phyloP scores from a whole-genome alignment of 139 green algal genomes.

The Ulvella scutata region DNA sequence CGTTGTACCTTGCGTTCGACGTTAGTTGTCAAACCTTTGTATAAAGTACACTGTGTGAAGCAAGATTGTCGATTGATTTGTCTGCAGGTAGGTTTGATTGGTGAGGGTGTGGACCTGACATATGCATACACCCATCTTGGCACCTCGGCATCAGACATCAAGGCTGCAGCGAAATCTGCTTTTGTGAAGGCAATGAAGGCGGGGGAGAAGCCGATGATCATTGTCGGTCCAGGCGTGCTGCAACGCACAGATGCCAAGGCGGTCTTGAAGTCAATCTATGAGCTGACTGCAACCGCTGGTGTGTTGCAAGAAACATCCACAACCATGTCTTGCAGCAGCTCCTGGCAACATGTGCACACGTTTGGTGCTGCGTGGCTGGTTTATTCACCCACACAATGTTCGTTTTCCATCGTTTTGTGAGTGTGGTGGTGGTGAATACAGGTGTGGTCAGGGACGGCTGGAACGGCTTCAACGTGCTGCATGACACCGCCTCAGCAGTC shows the following conservation, averaged over 20 bases:
- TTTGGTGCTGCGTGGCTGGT: not conserved
- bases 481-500: slow-evolving; percentile 72
- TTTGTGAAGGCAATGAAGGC: slow-evolving; percentile 55
- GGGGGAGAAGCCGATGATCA: slow-evolving; percentile 58
- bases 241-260: slow-evolving; percentile 52
- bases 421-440: not conserved
- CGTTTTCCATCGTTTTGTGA: not conserved
- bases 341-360: not conserved
- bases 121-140: slow-evolving; percentile 82
- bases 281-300: slow-evolving; percentile 43
- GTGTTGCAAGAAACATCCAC: slow-evolving; percentile 2
- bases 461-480: slow-evolving; percentile 95
- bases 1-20: no score
- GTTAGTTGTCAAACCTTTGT: no score
- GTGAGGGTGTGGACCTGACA: slow-evolving; percentile 73
- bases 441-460: slow-evolving; percentile 73
- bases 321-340: not conserved
- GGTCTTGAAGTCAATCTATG: slow-evolving; percentile 53
- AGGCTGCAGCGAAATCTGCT: slow-evolving; percentile 10
- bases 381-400: not conserved
- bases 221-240: slow-evolving; percentile 82
- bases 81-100: slow-evolving; percentile 55
- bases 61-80: not conserved
- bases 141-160: slow-evolving; percentile 40
- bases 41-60: no score